phyloP scores from a whole-genome alignment of 2,329 filamentous ascomycete species.

The Lecanosticta acicola region DNA sequence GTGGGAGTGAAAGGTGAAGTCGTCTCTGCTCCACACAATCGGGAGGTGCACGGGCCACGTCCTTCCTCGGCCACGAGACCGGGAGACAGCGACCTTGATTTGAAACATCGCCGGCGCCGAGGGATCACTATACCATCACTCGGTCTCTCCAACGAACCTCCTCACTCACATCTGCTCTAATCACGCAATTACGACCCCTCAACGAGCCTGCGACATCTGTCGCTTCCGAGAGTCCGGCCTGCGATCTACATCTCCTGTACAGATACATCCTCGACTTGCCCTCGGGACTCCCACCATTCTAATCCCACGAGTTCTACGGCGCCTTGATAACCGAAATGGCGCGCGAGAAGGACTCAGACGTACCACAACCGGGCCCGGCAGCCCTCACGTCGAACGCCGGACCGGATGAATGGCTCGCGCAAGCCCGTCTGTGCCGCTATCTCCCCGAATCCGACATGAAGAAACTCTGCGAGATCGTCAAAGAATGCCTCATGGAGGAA shows the following conservation, averaged over 20 bases:
- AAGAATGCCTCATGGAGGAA: slow-evolving; percentile 99
- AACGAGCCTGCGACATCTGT: neutral
- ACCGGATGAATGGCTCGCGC: slow-evolving; percentile 92
- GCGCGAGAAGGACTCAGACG: slow-evolving; percentile 46
- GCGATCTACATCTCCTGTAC: neutral
- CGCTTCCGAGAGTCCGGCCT: neutral
- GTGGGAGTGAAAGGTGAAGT: too few relatives aligned
- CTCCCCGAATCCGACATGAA: slow-evolving; percentile 97
- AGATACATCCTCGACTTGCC: slow-evolving; percentile 1
- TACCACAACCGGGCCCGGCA: slow-evolving; percentile 87
- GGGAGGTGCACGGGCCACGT: neutral
- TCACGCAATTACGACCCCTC: neutral
- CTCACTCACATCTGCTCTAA: neutral
- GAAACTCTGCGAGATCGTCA: slow-evolving; percentile 96
- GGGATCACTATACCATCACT: neutral
- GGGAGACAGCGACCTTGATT: neutral
- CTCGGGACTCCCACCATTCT: slow-evolving; percentile 13
- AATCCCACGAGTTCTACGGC: neutral
- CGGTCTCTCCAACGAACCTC: neutral
- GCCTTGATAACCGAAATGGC: slow-evolving; percentile 35
- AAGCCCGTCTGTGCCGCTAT: slow-evolving; percentile 96
- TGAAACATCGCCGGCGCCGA: neutral
- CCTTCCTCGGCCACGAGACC: neutral
- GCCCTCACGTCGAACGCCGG: slow-evolving; percentile 77
- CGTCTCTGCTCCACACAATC: too few relatives aligned